A percentile compares a stretch with the other conserved stretches of the same genome.
phyloP scores from a whole-genome alignment of 202 grass and related monocot species.

The Digitaria exilis region DNA sequence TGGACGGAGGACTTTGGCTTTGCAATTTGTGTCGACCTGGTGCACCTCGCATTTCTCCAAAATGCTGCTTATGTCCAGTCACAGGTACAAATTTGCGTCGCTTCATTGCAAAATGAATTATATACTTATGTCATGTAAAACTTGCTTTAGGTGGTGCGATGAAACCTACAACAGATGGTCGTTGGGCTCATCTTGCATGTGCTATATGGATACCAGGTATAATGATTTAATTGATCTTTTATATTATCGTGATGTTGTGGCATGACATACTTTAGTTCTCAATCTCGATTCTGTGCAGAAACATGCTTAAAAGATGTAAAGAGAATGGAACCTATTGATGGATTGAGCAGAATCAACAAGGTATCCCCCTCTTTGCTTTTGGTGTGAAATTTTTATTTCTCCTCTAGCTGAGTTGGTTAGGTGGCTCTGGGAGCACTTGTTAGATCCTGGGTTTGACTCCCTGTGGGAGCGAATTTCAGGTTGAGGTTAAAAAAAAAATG shows the following conservation, averaged over 20 bases:
- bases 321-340: constrained; percentile 98
- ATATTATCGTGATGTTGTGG: constrained; percentile 4
- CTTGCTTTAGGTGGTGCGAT: constrained; percentile 83
- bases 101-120: constrained; percentile 29
- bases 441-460: too few species aligned
- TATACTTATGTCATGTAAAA: constrained; percentile 42
- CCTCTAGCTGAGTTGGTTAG: too few species aligned
- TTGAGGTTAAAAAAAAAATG: too few species aligned
- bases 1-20: constrained; percentile 90
- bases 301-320: constrained; percentile 97
- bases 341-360: constrained; percentile 95
- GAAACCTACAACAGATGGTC: constrained; percentile 98
- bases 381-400: constrained; percentile 18
- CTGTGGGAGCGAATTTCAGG: too few species aligned
- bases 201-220: constrained; percentile 99
- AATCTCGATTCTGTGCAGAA: constrained; percentile 61
- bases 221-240: constrained; percentile 24
- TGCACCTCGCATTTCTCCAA: constrained; percentile 77
- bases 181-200: constrained; percentile 96
- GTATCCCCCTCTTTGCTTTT: constrained; percentile 46
- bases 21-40: constrained; percentile 97
- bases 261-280: constrained; percentile 36
- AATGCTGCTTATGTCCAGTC: constrained; percentile 96
- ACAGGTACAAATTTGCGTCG: constrained; percentile 59
- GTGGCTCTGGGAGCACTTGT: too few species aligned